Evolutionary conservation across 495 filamentous ascomycete genomes (phyloP), one percentile per base, ranked within the genome.

Genomic region (Oleoguttula mirabilis): DNA sequence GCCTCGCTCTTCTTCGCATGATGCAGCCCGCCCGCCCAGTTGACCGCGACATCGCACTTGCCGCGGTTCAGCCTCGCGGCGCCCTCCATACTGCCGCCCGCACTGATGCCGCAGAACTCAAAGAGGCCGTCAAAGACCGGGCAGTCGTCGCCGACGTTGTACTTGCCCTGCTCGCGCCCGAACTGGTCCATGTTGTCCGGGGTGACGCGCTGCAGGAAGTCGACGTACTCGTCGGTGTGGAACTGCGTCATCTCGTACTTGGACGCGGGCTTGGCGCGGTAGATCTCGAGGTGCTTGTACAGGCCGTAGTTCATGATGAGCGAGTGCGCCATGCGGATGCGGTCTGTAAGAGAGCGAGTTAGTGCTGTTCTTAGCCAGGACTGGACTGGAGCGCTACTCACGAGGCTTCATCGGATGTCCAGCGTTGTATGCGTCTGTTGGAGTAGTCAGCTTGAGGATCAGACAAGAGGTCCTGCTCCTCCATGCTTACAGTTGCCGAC

Each of bases 351-450:
- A n/a, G n/a, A n/a, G n/a, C n/a, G n/a, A n/a, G n/a, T n/a, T n/a
- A n/a, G n/a, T n/a, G n/a, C n/a, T n/a, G n/a, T n/a, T n/a, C n/a
- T n/a, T n/a, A n/a, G n/a, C n/a, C n/a, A n/a, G n/a, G n/a, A n/a
- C n/a, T n/a, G n/a, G n/a, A n/a, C n/a, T n/a, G n/a, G n/a, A n/a
- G n/a, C n/a, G n/a, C n/a, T n/a, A n/a, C n/a, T n/a, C n/a, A n/a
- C n/a, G 90, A 12, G 90, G 90, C 68, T 99, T 99, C 90, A 99
- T 99, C 14, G 90, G 90, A 67, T 99, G 90, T 20, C 90, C 90
- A 15, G 90, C 87, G 47, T 93, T 84, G 60, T 99, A 99, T 58
- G 90, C 90, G 69, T n/a, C n/a, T n/a, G n/a, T n/a, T n/a, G n/a
- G n/a, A n/a, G n/a, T n/a, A n/a, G n/a, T n/a, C n/a, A n/a, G n/a